Evolutionary conservation across 225 moss, liverwort and hornwort genomes (phyloP), one percentile per base, ranked within the genome.

Genomic region (Marchantia paleacea): DNA sequence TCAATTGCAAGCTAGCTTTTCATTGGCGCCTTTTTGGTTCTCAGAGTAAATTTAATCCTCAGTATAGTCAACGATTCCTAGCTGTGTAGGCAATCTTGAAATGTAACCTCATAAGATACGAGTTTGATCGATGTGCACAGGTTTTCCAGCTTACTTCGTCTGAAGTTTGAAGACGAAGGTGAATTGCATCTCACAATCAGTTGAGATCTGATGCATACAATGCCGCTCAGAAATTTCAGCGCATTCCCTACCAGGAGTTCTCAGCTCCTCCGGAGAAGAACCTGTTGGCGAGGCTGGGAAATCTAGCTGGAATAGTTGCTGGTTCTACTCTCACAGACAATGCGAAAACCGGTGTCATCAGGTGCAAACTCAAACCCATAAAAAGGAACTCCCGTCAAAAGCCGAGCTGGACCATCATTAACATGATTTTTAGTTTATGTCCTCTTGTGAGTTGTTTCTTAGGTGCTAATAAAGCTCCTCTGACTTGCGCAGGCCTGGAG

Each of bases 121-220:
- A n/a, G n/a, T n/a, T 81, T 16, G 39, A 3, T 12, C 20, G 20
- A 11, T 29, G 6, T 53, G 39, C 77, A 7, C 85, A 85, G 85
- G 18, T 85, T 75, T 67, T 85, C 85, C 29, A 82, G 78, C 62
- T 67, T 85, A 63, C 74, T 85, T 26, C 75, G 82, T 11, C 62
- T 85, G 52, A 82, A 85, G 82, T 85, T 85, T 63, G 75, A 85
- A 24, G 60, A 85, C 24, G 82, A 25, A 85, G 80, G 82, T 75
- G 82, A 22, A 53, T 82, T 58, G 78, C 74, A 47, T 78, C 82
- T 26, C 66, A 66, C 29, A 29, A 66, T 66, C 86, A 86, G 72
- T 80, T 86, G 70, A 82, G 80, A 39, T 86, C 86, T 31, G 86
- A 86, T 52, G 83, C 86, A 22, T 86, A 83, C 70, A 86, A 83